Conservation (phyloP, 352 stramenopile genomes). For the Thraustochytrium striatum region DNA sequence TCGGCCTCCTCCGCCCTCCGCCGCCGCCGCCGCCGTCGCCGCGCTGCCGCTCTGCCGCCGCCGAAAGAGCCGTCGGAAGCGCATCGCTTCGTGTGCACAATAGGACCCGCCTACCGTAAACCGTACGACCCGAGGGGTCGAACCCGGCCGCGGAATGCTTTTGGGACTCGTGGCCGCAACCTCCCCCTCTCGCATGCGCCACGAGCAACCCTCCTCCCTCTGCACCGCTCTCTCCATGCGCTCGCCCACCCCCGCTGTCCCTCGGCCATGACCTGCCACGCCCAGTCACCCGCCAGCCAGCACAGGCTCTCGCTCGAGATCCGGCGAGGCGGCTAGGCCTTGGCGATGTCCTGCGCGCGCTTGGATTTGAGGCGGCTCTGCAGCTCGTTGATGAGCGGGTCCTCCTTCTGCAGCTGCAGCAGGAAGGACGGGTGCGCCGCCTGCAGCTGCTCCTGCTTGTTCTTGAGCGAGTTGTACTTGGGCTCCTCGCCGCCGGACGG, state of each 20-base stretch:
- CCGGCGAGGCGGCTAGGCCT: not conserved
- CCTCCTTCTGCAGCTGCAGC: constrained; percentile 27
- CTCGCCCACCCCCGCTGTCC: not conserved
- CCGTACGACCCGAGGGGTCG: too few relatives aligned
- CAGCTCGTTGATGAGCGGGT: constrained; percentile 35
- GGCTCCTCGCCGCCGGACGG: not conserved
- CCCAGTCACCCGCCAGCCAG: not conserved
- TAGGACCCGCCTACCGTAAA: not conserved
- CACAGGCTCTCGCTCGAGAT: not conserved
- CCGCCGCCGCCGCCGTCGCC: not conserved
- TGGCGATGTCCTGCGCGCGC: not conserved
- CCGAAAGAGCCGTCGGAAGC: not conserved
- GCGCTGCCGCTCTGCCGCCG: too few relatives aligned
- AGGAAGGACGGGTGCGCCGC: not conserved
- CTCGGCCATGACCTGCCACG: not conserved
- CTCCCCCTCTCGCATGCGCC: not conserved
- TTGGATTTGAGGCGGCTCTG: constrained; percentile 19
- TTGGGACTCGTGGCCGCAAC: not conserved
- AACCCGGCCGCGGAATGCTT: too few relatives aligned
- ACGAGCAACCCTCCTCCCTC: not conserved
- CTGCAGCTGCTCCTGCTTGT: not conserved
- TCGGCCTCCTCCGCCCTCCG: not conserved
- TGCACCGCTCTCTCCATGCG: not conserved
- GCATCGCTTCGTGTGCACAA: not conserved
- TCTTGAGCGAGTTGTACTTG: constrained; percentile 43